Evolutionary conservation across 305 asterid genomes (phyloP), one percentile per base, ranked within the genome.

Genomic region (Ajuga reptans): DNA sequence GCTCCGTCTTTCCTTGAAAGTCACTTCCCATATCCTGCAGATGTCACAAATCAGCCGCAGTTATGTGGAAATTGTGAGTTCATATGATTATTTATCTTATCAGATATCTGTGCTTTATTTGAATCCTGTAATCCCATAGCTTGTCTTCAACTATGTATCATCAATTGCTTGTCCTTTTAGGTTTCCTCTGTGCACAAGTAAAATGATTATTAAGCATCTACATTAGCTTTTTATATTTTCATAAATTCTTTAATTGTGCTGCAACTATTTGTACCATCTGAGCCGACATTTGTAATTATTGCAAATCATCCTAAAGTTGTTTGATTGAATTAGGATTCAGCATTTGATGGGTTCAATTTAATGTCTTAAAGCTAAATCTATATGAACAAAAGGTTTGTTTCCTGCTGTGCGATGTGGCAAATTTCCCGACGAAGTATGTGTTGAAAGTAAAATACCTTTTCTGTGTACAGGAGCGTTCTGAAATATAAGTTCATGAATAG

Each of bases 21-120:
- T 55, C 79, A 62, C 64, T 82, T 84, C 76, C 90, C 72, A 78
- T 84, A 76, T 77, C 81, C 88, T 17, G 66, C 81, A 37, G 84
- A 69, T 53, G 84, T 79, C 58, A 72, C 95, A 52, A 84, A 84
- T 77, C 96, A 85, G 81, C 87, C 68, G 31, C 96, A 81, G 75
- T 75, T 82, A 64, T 82, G 83, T 77, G 87, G 86, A 84, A 84
- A 87, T 49, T 61, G 98, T 91, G 75, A 82, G 98, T 86, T 75
- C 15, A 15, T 14, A 54, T 37, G 17, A 1, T 50, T 66, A 33
- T 68, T 43, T 31, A 21, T 8, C 64, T 21, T 54, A 73, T 58
- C 10, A 55, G 27, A 47, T 12, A 42, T 56, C n/a, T 54, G 64
- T 41, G 59, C 10, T 72, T 43, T 21, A 3, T 63, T 64, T 59